A percentile compares a stretch with the other conserved stretches of the same genome.
Conservation (phyloP, 2,329 filamentous ascomycete species). For the Teratosphaeria epicoccoides region DNA sequence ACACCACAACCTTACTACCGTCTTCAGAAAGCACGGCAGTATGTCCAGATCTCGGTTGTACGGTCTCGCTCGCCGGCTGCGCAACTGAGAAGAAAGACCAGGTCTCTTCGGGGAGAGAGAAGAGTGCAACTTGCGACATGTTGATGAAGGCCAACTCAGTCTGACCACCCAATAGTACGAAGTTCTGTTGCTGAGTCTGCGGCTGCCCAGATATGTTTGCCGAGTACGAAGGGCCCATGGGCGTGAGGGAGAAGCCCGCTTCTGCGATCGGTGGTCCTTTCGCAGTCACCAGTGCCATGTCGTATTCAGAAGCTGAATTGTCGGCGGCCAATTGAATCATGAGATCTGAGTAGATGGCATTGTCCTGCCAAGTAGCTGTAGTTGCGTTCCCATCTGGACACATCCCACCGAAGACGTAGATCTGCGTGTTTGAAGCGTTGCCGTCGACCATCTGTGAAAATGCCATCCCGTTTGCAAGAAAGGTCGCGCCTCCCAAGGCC, state of each 20-base stretch:
- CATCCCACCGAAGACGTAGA: slow-evolving; percentile 85
- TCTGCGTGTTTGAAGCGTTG: slow-evolving; percentile 41
- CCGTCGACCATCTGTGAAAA: slow-evolving; percentile 55
- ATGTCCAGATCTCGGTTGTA: slow-evolving; percentile 82
- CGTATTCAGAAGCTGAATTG: slow-evolving; percentile 29
- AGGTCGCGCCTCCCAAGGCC: slow-evolving; percentile 41
- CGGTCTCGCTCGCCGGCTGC: slow-evolving; percentile 32
- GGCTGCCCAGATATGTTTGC: slow-evolving; percentile 47
- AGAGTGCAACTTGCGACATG: slow-evolving; percentile 82
- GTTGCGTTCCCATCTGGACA: slow-evolving; percentile 48
- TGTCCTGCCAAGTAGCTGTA: slow-evolving; percentile 50
- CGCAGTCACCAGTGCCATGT: slow-evolving; percentile 38
- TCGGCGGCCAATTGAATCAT: slow-evolving; percentile 59
- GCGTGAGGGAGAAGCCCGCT: slow-evolving; percentile 77
- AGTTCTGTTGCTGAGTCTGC: slow-evolving; percentile 63
- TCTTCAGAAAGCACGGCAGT: slow-evolving; percentile 72
- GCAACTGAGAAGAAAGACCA: slow-evolving; percentile 74
- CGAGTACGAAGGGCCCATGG: slow-evolving; percentile 58
- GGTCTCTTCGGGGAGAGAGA: slow-evolving; percentile 72
- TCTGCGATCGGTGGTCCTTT: slow-evolving; percentile 63
- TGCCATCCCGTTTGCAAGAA: slow-evolving; percentile 50
- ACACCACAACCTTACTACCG: slow-evolving; percentile 63
- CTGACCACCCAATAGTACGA: slow-evolving; percentile 76
- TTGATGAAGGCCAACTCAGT: slow-evolving; percentile 78
- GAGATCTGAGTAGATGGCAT: slow-evolving; percentile 66